Evolutionary conservation across 169 alveolate species (phyloP).

Genomic region (Babesia divergens): DNA sequence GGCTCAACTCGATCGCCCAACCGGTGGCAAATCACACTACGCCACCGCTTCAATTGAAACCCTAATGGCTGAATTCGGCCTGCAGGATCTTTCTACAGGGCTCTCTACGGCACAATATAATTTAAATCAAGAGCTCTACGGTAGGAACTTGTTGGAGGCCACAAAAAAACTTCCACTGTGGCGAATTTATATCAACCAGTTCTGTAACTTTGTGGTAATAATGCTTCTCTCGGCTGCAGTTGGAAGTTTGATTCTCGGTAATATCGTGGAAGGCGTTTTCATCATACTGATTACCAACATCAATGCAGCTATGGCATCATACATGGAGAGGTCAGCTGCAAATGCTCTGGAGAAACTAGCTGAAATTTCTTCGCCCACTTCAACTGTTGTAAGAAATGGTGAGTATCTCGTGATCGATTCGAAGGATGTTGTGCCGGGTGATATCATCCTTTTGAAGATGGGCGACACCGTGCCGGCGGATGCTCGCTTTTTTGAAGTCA

Average conservation of each 20-base stretch:
- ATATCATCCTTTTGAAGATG: conserved; percentile 82
- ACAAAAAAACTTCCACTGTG: conserved; percentile 80
- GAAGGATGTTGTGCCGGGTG: conserved; percentile 90
- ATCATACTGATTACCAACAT: conserved; percentile 82
- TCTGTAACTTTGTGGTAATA: conserved; percentile 78
- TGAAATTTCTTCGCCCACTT: conserved; percentile 86
- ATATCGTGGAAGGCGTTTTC: conserved; percentile 87
- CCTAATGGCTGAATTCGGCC: conserved; percentile 72
- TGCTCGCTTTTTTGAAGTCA: conserved; percentile 84
- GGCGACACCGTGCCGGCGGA: conserved; percentile 95
- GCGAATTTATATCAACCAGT: conserved; percentile 83
- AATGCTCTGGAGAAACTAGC: conserved; percentile 89
- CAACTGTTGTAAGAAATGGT: conserved; percentile 84
- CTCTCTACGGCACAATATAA: conserved; percentile 71
- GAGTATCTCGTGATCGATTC: conserved; percentile 76
- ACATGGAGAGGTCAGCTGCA: conserved; percentile 88
- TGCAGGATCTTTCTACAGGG: conserved; percentile 70
- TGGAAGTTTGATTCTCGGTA: conserved; percentile 79
- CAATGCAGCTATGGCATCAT: conserved; percentile 89
- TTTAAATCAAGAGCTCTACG: conserved; percentile 76
- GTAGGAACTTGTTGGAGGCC: conserved; percentile 82
- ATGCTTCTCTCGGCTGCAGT: conserved; percentile 80
- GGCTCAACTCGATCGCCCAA: conserved; percentile 59
- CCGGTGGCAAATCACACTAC: conserved; percentile 68
- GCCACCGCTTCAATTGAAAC: conserved; percentile 72